These are phyloP conservation scores for Avena insularis DNA, from an alignment of 176 grass and related monocot genomes.

Conservation along the genomic window DNA sequence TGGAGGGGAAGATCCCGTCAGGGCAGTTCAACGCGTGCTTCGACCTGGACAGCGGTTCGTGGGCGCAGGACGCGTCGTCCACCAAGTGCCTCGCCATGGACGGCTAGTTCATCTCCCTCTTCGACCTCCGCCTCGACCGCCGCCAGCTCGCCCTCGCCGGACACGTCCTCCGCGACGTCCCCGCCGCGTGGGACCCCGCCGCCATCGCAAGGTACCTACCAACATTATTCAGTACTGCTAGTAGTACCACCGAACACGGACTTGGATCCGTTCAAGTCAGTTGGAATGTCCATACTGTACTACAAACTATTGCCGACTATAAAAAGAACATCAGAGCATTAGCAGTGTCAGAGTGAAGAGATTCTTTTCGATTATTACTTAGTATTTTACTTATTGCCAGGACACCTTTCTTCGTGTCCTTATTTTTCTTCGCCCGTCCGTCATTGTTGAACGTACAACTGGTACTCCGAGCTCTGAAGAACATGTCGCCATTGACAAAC, in stretches of 20 bases:
- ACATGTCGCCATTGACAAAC: slow-evolving; percentile 45
- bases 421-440: neutral
- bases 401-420: neutral
- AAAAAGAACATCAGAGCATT: neutral
- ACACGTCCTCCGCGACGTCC: slow-evolving; percentile 61
- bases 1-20: slow-evolving; percentile 87
- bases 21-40: slow-evolving; percentile 82
- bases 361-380: neutral
- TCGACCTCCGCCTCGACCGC: slow-evolving; percentile 71
- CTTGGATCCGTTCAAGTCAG: slow-evolving; percentile 43
- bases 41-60: slow-evolving; percentile 70
- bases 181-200: slow-evolving; percentile 69
- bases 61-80: slow-evolving; percentile 69
- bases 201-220: slow-evolving; percentile 68
- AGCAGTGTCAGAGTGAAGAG: neutral
- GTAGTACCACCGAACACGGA: neutral
- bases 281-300: slow-evolving; percentile 18
- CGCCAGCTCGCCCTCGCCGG: slow-evolving; percentile 51
- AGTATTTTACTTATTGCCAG: neutral
- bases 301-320: neutral
- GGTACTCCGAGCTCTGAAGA: slow-evolving; percentile 31
- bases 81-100: slow-evolving; percentile 90
- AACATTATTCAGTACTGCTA: neutral
- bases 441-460: slow-evolving; percentile 48
- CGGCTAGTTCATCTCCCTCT: slow-evolving; percentile 94